phyloP scores from a whole-genome alignment of 179 eudicot species.

The Beta macrorhiza region DNA sequence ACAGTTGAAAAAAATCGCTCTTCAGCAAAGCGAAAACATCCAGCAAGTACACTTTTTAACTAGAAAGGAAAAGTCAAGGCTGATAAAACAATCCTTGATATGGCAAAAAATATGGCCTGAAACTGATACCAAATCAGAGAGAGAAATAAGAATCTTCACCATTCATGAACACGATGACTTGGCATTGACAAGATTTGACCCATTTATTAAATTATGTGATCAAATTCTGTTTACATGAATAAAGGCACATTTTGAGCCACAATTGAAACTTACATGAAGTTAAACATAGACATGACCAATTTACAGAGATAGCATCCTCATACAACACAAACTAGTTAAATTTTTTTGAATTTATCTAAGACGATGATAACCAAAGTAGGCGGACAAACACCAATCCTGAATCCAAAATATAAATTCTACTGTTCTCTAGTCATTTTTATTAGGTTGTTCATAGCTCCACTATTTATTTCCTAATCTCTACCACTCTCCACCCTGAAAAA shows the following conservation, averaged over 20 bases:
- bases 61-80: not conserved
- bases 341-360: too few species aligned
- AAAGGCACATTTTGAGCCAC: not conserved
- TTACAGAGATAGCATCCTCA: not conserved
- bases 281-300: not conserved
- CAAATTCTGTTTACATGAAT: not conserved
- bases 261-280: not conserved
- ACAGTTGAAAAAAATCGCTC: conserved; percentile 14
- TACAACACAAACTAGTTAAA: not conserved
- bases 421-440: not conserved
- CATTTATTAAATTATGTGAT: not conserved
- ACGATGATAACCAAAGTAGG: not conserved
- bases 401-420: not conserved
- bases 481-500: not conserved
- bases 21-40: conserved; percentile 8
- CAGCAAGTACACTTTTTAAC: not conserved
- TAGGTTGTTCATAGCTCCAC: not conserved
- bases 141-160: not conserved
- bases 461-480: not conserved
- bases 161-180: not conserved
- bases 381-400: not conserved
- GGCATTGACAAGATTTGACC: not conserved
- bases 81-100: not conserved
- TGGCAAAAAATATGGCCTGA: not conserved
- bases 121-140: not conserved